Evolutionary conservation across 2,329 filamentous ascomycete genomes (phyloP).

Genomic region (Xylariaceae sp.): DNA sequence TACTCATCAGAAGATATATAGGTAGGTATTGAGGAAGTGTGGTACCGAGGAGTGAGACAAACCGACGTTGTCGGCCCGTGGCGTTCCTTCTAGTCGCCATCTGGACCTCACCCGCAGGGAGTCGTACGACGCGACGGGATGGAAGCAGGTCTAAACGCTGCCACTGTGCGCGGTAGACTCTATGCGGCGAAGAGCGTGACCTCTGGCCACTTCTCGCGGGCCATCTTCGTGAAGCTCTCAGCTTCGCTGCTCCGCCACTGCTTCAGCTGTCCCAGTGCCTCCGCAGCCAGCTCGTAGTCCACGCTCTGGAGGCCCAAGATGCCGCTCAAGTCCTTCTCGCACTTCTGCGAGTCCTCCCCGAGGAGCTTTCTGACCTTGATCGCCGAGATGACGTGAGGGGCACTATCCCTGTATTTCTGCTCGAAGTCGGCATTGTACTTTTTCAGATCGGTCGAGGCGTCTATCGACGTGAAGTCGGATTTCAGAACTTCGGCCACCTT

Average conservation of each 20-base stretch:
- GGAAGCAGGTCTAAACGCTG: too few relatives aligned
- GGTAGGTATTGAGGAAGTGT: too few relatives aligned
- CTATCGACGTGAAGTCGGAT: slow-evolving; percentile 55
- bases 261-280: slow-evolving; percentile 34
- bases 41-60: too few relatives aligned
- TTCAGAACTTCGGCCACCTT: slow-evolving; percentile 65
- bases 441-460: slow-evolving; percentile 49
- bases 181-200: slow-evolving; percentile 35
- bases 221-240: slow-evolving; percentile 40
- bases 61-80: too few relatives aligned
- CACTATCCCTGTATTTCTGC: slow-evolving; percentile 53
- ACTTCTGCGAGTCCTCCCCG: slow-evolving; percentile 46
- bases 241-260: slow-evolving; percentile 43
- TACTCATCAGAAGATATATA: too few relatives aligned
- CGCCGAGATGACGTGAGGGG: slow-evolving; percentile 54
- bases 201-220: slow-evolving; percentile 42
- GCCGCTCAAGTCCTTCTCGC: slow-evolving; percentile 52
- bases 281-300: slow-evolving; percentile 40
- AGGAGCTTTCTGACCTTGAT: slow-evolving; percentile 53
- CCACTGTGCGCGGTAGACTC: too few relatives aligned
- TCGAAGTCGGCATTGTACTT: slow-evolving; percentile 62
- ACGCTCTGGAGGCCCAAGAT: slow-evolving; percentile 40
- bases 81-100: too few relatives aligned
- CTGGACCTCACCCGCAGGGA: too few relatives aligned
- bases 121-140: too few relatives aligned